Evolutionary conservation across 1,139 yeast genomes (phyloP).

Genomic region (Suhomyces coccinellae): DNA sequence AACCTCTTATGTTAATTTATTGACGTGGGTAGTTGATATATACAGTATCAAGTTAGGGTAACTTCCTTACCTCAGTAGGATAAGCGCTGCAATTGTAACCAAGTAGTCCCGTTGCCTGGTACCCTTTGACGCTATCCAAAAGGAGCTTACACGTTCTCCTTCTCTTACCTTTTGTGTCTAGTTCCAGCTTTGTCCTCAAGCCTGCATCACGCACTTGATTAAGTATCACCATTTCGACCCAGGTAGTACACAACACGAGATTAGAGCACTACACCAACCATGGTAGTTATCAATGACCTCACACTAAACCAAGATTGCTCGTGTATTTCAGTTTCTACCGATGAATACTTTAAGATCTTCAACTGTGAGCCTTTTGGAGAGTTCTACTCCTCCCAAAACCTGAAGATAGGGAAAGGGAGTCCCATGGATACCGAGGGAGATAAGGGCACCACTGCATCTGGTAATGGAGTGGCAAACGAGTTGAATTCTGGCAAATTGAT

Average conservation of each 20-base stretch:
- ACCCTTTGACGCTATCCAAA: too few relatives aligned
- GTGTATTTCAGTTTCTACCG: slow-evolving; percentile 41
- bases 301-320: slow-evolving; percentile 48
- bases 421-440: neutral
- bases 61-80: too few relatives aligned
- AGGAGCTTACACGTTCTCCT: too few relatives aligned
- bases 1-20: too few relatives aligned
- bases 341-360: slow-evolving; percentile 37
- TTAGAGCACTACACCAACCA: slow-evolving; percentile 2
- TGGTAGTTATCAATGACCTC: slow-evolving; percentile 36
- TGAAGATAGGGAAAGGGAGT: neutral
- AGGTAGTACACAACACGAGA: neutral
- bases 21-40: too few relatives aligned
- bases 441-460: neutral
- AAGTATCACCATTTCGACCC: neutral
- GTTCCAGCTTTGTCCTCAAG: neutral
- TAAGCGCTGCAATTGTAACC: too few relatives aligned
- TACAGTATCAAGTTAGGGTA: too few relatives aligned
- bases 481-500: neutral
- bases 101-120: too few relatives aligned
- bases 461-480: neutral
- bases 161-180: too few relatives aligned
- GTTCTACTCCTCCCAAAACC: slow-evolving; percentile 31
- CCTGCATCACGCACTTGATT: neutral
- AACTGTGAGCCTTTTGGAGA: slow-evolving; percentile 53